phyloP scores from a whole-genome alignment of 1,284 basidiomycete genomes.

The Pseudozyma hubeiensis region DNA sequence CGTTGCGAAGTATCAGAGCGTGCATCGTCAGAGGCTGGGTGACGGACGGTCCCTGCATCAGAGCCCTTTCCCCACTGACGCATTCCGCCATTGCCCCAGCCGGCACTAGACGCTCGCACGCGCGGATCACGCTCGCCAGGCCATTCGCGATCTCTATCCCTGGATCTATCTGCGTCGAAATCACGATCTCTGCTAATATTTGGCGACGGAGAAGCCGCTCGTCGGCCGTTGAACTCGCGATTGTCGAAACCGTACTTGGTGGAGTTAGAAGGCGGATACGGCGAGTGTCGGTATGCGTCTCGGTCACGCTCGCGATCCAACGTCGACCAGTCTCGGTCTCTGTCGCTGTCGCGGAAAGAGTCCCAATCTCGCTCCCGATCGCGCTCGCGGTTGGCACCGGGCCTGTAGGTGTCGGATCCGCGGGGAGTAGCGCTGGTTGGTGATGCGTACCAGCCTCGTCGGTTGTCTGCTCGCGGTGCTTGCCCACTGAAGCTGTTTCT shows the following conservation, averaged over 20 bases:
- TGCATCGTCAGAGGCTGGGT: constrained; percentile 30
- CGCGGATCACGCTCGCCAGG: constrained; percentile 28
- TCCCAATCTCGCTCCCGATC: constrained; percentile 47
- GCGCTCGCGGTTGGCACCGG: constrained; percentile 35
- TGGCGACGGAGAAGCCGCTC: constrained; percentile 28
- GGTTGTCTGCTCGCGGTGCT: constrained; percentile 20
- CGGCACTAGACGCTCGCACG: constrained; percentile 20
- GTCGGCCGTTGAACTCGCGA: constrained; percentile 30
- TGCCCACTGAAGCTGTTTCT: constrained; percentile 22
- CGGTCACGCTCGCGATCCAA: constrained; percentile 40
- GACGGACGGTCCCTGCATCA: constrained; percentile 27
- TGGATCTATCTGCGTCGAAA: constrained; percentile 37
- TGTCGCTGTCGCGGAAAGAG: constrained; percentile 36
- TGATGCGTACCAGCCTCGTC: constrained; percentile 33
- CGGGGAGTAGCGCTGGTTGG: constrained; percentile 25
- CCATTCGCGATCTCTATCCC: constrained; percentile 41
- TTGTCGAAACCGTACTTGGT: constrained; percentile 37
- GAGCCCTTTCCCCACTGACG: constrained; percentile 40
- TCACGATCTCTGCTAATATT: constrained; percentile 23
- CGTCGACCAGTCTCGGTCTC: constrained; percentile 40
- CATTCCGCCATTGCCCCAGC: constrained; percentile 30
- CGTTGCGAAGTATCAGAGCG: constrained; percentile 36
- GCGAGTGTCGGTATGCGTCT: constrained; percentile 20
- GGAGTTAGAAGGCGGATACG: constrained; percentile 14
- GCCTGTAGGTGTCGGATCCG: constrained; percentile 39